These are phyloP conservation scores for Phialocephala subalpina DNA, from an alignment of 2,329 filamentous ascomycete species.

Conservation along the genomic window DNA sequence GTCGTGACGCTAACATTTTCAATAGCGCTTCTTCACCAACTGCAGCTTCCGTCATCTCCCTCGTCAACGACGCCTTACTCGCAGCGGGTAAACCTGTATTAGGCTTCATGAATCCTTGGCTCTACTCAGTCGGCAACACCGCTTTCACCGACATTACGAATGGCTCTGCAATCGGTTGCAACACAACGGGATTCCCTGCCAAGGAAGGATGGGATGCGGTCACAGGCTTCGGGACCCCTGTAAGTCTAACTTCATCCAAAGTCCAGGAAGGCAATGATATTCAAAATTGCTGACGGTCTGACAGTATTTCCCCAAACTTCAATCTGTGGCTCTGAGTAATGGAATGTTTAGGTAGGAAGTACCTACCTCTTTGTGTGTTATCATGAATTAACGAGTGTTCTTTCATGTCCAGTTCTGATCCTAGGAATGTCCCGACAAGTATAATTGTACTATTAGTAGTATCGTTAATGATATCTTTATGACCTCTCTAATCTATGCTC, in stretches of 20 bases:
- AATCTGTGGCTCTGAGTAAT: constrained; percentile 17
- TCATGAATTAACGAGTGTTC: constrained; percentile 10
- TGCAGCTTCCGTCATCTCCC: constrained; percentile 61
- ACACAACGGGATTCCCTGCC: constrained; percentile 40
- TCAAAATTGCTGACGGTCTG: neutral
- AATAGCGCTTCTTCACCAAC: constrained; percentile 61
- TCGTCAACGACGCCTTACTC: constrained; percentile 70
- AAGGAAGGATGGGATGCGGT: constrained; percentile 47
- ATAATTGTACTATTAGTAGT: constrained; percentile 2
- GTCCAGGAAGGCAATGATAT: neutral
- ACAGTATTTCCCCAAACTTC: constrained; percentile 17
- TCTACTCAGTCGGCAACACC: constrained; percentile 46
- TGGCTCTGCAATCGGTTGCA: constrained; percentile 49
- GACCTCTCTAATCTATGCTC: neutral
- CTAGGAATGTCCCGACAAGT: neutral
- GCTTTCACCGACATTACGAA: constrained; percentile 49
- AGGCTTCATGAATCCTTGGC: constrained; percentile 53
- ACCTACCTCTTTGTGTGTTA: constrained; percentile 4
- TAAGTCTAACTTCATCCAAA: constrained; percentile 2
- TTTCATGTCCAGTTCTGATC: constrained; percentile 3
- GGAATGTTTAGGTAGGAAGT: constrained; percentile 16
- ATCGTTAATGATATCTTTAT: constrained; percentile 7
- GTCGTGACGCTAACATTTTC: neutral
- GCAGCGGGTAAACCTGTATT: constrained; percentile 53
- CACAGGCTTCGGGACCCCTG: constrained; percentile 47